Percentiles rank a stretch among this genome's conserved stretches.
These are phyloP conservation scores for Primulina eburnea DNA, from an alignment of 257 asterid genomes.

Conservation along the genomic window DNA sequence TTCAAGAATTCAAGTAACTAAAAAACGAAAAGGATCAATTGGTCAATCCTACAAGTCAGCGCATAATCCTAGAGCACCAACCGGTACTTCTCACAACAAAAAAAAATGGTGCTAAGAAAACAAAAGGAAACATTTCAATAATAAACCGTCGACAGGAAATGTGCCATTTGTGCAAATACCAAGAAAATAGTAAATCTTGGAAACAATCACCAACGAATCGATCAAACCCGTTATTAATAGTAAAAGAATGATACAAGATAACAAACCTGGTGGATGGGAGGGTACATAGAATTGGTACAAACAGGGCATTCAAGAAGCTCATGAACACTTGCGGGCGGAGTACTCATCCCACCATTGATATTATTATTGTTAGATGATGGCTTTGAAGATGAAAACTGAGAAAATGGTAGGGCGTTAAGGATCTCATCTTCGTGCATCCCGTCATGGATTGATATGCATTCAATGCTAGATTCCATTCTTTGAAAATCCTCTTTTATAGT, in stretches of 20 bases:
- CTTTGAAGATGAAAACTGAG: slow-evolving; percentile 42
- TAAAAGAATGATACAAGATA: background rate
- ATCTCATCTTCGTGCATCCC: slow-evolving; percentile 55
- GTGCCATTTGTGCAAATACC: background rate
- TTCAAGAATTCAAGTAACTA: background rate
- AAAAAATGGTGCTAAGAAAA: background rate
- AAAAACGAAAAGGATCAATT: too few relatives aligned
- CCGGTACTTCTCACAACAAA: slow-evolving; percentile 16
- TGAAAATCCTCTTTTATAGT: slow-evolving; percentile 4
- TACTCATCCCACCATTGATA: slow-evolving; percentile 35
- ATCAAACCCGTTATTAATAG: background rate
- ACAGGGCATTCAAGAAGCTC: slow-evolving; percentile 72
- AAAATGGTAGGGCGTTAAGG: slow-evolving; percentile 31
- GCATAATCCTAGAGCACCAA: slow-evolving; percentile 7
- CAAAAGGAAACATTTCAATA: background rate
- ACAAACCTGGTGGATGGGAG: slow-evolving; percentile 62
- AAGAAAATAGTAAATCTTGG: background rate
- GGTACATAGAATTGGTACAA: slow-evolving; percentile 69
- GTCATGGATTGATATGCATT: slow-evolving; percentile 45
- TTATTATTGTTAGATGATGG: slow-evolving; percentile 28
- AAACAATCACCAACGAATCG: background rate
- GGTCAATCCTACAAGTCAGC: slow-evolving; percentile 1
- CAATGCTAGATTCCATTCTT: slow-evolving; percentile 56
- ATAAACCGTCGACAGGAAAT: background rate
- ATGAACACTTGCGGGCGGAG: slow-evolving; percentile 52